Evolutionary conservation across 371 early-diverging fungal species (phyloP).

Genomic region (Conidiobolus incongruus): DNA sequence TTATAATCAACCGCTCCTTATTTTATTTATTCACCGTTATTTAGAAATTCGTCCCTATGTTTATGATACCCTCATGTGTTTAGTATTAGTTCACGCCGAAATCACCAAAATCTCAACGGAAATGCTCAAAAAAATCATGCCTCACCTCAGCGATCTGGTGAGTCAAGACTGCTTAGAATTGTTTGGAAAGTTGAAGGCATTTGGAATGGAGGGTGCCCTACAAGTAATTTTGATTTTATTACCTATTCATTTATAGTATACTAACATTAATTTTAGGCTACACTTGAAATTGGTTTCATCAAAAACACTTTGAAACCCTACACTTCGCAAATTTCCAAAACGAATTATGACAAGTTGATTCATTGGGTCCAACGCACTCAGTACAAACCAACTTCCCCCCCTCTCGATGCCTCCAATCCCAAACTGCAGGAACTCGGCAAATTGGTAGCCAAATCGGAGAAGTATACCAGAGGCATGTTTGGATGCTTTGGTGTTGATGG

Average conservation of each 20-base stretch:
- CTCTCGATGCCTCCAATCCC: too few relatives aligned
- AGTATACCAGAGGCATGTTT: too few relatives aligned
- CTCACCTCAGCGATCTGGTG: slow-evolving; percentile 38
- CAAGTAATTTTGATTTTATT: slow-evolving; percentile 23
- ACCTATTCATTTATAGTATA: neutral
- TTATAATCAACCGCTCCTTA: too few relatives aligned
- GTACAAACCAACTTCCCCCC: too few relatives aligned
- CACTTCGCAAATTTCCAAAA: too few relatives aligned
- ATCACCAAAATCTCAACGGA: slow-evolving; percentile 52
- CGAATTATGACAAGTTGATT: too few relatives aligned
- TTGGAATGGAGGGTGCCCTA: slow-evolving; percentile 74
- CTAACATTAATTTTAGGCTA: slow-evolving; percentile 18
- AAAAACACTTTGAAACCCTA: slow-evolving; percentile 51
- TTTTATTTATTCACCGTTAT: too few relatives aligned
- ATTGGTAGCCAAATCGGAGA: too few relatives aligned
- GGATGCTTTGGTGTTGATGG: too few relatives aligned
- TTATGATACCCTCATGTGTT: slow-evolving; percentile 56
- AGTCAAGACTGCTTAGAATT: slow-evolving; percentile 51
- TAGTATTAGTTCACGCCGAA: slow-evolving; percentile 83
- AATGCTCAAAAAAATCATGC: slow-evolving; percentile 48
- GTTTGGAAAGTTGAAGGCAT: slow-evolving; percentile 54
- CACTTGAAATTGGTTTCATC: slow-evolving; percentile 65
- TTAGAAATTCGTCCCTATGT: slow-evolving; percentile 74
- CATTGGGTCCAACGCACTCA: too few relatives aligned
- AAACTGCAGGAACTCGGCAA: too few relatives aligned